Conservation (phyloP, 2,329 filamentous ascomycete species). For the Clonostachys rhizophaga region DNA sequence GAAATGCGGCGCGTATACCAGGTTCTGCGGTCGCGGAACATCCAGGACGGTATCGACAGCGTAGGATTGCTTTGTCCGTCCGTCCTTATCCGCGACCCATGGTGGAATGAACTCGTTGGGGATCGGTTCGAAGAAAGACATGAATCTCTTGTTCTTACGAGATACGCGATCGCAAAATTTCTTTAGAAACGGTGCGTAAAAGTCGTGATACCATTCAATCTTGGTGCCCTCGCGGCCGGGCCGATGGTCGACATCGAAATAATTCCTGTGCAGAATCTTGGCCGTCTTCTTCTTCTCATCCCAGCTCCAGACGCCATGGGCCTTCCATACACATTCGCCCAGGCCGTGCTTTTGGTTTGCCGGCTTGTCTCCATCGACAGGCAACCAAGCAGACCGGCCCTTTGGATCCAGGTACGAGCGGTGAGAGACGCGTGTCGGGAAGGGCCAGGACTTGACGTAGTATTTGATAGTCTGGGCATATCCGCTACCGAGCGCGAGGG, state of each 20-base stretch:
- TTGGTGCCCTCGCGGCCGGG: slow-evolving; percentile 22
- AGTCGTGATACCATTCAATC: slow-evolving; percentile 35
- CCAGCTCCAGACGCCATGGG: slow-evolving; percentile 31
- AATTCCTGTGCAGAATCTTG: slow-evolving; percentile 17
- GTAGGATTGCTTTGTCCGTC: slow-evolving; percentile 10
- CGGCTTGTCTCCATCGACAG: slow-evolving; percentile 8
- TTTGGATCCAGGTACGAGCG: slow-evolving; percentile 26
- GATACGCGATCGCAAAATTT: slow-evolving; percentile 25
- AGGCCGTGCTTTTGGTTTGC: slow-evolving; percentile 12
- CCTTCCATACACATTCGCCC: slow-evolving; percentile 29
- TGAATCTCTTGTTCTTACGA: slow-evolving; percentile 15
- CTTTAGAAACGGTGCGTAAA: slow-evolving; percentile 31
- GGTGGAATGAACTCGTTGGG: slow-evolving; percentile 34
- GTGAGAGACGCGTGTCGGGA: slow-evolving; percentile 28
- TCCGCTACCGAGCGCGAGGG: slow-evolving; percentile 32
- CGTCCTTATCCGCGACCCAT: slow-evolving; percentile 15
- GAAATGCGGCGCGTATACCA: slow-evolving; percentile 36
- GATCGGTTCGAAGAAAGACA: slow-evolving; percentile 33
- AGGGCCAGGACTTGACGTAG: slow-evolving; percentile 35
- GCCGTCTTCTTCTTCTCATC: slow-evolving; percentile 18
- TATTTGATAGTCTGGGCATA: slow-evolving; percentile 27
- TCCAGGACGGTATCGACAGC: slow-evolving; percentile 17
- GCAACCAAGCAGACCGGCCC: slow-evolving; percentile 26
- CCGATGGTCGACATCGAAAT: slow-evolving; percentile 31
- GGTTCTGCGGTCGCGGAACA: slow-evolving; percentile 16